Base-by-base conservation (phyloP, 768 basidiomycete species). In the Dendrothele bispora region DNA sequence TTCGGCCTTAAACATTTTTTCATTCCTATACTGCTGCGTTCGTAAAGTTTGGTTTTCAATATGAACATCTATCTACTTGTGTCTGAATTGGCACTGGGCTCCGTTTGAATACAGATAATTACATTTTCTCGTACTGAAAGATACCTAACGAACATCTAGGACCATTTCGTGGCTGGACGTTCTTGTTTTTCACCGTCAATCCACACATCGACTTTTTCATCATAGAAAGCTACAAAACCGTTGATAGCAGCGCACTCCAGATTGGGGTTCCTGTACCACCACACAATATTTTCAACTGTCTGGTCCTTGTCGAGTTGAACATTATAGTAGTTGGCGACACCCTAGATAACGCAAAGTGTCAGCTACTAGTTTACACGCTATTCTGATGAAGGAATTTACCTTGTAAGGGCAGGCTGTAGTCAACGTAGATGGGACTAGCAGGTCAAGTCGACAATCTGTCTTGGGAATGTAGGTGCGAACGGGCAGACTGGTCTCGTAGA, bases 151-250 rank as follows among this genome's bases (percentile, higher is more conserved):
- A 32, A 17, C 30, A 32, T 10, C 11, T 10, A 10, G 30, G 17
- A 32, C 11, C 10, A 10, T 32, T 17, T 17, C n/a, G 30, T 32
- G 11, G 30, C n/a, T 37, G 70, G 67, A 4, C 65, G 72, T 14
- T 58, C 53, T 55, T 79, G 77, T 57, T 79, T 79, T 46, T 70
- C 70, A 15, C 74, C 83, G 54, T 86, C 82, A 14, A 86, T 58
- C 67, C 73, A 86, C 11, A 86, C 74, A 44, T 84, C 82, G 22
- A 86, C 77, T 51, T 80, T 83, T 54, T 87, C 83, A 44, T 86
- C 82, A 51, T 81, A 82, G 59, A 84, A 85, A 0, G 81, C 77
- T 6, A 80, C 62, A 48, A 73, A 72, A 15, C 82, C 82, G 41
- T 61, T 67, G 38, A 85, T 74, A 18, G 62, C 68, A 3, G 71